phyloP scores from a whole-genome alignment of 495 filamentous ascomycete genomes.

The Ascobolus immersus region DNA sequence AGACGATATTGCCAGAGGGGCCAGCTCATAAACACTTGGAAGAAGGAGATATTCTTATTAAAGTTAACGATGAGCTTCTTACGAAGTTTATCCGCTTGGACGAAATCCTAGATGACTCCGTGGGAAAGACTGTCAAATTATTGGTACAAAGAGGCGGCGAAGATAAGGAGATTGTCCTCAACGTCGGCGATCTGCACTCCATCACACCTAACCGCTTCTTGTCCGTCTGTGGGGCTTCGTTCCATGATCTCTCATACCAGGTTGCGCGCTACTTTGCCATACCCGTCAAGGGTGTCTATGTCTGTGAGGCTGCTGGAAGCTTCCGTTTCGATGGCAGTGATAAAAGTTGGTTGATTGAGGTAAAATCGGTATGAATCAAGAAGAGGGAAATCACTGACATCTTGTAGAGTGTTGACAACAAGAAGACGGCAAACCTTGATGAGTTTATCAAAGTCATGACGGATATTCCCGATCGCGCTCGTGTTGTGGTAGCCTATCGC shows the following conservation, averaged over 20 bases:
- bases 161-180: conserved; percentile 60
- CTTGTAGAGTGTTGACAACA: conserved; percentile 46
- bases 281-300: conserved; percentile 69
- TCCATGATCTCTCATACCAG: conserved; percentile 92
- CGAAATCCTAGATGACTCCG: conserved; percentile 70
- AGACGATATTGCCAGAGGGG: conserved; percentile 78
- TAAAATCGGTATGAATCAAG: conserved; percentile 4
- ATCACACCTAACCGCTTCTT: conserved; percentile 95
- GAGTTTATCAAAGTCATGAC: conserved; percentile 83
- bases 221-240: conserved; percentile 71
- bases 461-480: conserved; percentile 61
- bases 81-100: conserved; percentile 89
- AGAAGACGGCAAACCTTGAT: conserved; percentile 61
- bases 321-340: conserved; percentile 71
- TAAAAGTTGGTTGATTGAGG: conserved; percentile 78
- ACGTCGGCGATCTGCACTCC: conserved; percentile 70
- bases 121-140: conserved; percentile 46
- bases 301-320: conserved; percentile 83
- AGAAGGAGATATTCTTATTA: conserved; percentile 86
- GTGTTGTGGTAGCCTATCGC: conserved; percentile 83
- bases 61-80: conserved; percentile 80
- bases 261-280: conserved; percentile 84
- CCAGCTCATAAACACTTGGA: conserved; percentile 63
- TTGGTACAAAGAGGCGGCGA: conserved; percentile 70
- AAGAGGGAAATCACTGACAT: conserved; percentile 1